These are phyloP conservation scores for Beverwykella pulmonaria DNA, from an alignment of 495 filamentous ascomycete species.

Conservation along the genomic window DNA sequence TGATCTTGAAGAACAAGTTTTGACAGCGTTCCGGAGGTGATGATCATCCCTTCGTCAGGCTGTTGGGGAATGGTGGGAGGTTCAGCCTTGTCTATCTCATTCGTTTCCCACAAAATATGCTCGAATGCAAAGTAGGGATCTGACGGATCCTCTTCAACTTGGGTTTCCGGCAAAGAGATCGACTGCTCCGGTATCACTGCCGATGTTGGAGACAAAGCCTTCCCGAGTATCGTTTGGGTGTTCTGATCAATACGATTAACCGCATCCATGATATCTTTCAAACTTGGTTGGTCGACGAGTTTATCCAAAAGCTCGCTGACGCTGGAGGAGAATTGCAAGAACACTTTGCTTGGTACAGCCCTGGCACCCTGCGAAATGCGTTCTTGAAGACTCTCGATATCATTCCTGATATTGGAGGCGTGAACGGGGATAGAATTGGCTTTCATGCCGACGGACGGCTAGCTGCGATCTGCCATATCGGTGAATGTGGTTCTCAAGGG, in stretches of 20 bases:
- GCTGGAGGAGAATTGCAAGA: conserved; percentile 5
- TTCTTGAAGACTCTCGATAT: neutral
- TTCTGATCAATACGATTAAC: conserved; percentile 19
- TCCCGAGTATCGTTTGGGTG: conserved; percentile 15
- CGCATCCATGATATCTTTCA: conserved; percentile 16
- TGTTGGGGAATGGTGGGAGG: too few relatives aligned
- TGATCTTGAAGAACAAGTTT: conserved; percentile 5
- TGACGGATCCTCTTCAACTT: neutral
- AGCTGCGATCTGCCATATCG: neutral
- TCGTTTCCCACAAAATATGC: too few relatives aligned
- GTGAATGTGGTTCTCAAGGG: neutral
- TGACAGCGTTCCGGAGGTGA: neutral
- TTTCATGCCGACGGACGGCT: neutral
- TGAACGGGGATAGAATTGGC: neutral
- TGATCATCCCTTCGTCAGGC: neutral
- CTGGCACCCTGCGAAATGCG: neutral
- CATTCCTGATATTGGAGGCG: neutral
- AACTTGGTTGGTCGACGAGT: conserved; percentile 12
- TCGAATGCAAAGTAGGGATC: neutral
- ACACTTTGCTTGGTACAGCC: conserved; percentile 1
- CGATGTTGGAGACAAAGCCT: neutral
- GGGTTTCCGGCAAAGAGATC: neutral
- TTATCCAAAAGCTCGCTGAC: conserved; percentile 7
- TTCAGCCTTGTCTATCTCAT: too few relatives aligned
- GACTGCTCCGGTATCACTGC: neutral